Evolutionary conservation across 163 green algal genomes (phyloP), one percentile per base, ranked within the genome.

Genomic region (Scenedesmus sp.): DNA sequence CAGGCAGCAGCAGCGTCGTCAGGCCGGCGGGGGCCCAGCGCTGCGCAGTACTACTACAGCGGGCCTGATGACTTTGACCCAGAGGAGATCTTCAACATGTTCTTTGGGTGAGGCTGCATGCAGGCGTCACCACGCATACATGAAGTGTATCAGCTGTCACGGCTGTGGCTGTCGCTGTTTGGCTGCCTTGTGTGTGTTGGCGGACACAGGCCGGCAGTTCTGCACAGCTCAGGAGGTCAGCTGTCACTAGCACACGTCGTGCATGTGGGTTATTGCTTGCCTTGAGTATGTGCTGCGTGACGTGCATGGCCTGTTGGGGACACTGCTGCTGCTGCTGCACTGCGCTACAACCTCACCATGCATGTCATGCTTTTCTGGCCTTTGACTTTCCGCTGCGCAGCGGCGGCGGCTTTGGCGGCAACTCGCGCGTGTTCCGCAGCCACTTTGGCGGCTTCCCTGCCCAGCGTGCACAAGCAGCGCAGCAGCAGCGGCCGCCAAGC

Each of bases 61-160:
- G 77, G 84, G 8, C 52, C 16, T 52, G 95, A 97, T 10, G 95
- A 97, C 12, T 95, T 99, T 88, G 96, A 98, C 89, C 94, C 97
- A 1, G 94, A 98, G 70, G 95, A 98, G 89, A 97, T 99, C 20
- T 99, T 99, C 95, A 98, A 98, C 94, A 97, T 97, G 95, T 98
- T 99, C 95, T 99, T 99, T 86, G 96, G 95, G 88, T 95, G 92
- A 81, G 94, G 87, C 62, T 88, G 87, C 55, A 8, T 60, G 84
- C 34, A 46, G 34, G 34, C 34, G 34, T 46, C 34, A 46, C 34
- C 34, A 46, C 34, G 56, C 34, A 23, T 34, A 34, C 55, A 81
- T 55, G 57, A 86, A 12, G 54, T 77, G 84, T 77, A 34, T 34
- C 20, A 34, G 8, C 12, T 62, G 34, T 60, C 70, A 12, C 70